Conservation (phyloP, 2,329 filamentous ascomycete genomes). For the Colletotrichum ledebouriae region DNA sequence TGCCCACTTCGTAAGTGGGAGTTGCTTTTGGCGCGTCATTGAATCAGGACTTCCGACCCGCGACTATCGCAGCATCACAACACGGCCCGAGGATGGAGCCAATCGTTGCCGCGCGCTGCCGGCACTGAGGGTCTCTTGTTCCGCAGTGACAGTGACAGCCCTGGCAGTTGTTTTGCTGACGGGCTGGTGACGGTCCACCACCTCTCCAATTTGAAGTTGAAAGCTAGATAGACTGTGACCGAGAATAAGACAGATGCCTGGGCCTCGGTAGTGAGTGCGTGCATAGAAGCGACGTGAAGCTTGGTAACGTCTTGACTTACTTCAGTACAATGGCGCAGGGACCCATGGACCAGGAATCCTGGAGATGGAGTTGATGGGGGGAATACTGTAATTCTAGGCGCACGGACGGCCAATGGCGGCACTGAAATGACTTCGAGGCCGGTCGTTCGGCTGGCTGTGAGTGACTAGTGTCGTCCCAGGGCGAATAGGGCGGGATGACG, state of each 20-base stretch:
- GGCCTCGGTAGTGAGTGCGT: not conserved
- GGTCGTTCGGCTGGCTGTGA: constrained; percentile 38
- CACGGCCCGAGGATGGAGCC: constrained; percentile 11
- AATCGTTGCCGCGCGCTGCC: constrained; percentile 18
- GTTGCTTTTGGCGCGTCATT: constrained; percentile 40
- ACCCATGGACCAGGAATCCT: constrained; percentile 17
- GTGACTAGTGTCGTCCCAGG: constrained; percentile 36
- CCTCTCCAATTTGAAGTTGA: not conserved
- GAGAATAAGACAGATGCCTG: not conserved
- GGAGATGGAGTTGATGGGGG: constrained; percentile 20
- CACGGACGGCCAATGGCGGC: constrained; percentile 31
- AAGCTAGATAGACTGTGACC: not conserved
- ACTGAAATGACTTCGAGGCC: constrained; percentile 24
- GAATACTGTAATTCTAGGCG: constrained; percentile 5
- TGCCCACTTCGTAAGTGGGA: constrained; percentile 40
- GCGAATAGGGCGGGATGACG: constrained; percentile 41
- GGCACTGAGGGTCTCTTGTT: not conserved
- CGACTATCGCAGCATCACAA: constrained; percentile 3
- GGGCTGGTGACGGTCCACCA: constrained; percentile 18
- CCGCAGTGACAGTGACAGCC: constrained; percentile 15
- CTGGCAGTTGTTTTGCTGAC: constrained; percentile 14
- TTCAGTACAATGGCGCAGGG: constrained; percentile 17
- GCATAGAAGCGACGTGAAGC: constrained; percentile 30
- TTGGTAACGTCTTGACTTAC: constrained; percentile 25
- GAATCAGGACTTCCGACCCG: constrained; percentile 20